A percentile compares a stretch with the other conserved stretches of the same genome.
phyloP scores from a whole-genome alignment of 2,329 filamentous ascomycete species.

The Beauveria sp. region DNA sequence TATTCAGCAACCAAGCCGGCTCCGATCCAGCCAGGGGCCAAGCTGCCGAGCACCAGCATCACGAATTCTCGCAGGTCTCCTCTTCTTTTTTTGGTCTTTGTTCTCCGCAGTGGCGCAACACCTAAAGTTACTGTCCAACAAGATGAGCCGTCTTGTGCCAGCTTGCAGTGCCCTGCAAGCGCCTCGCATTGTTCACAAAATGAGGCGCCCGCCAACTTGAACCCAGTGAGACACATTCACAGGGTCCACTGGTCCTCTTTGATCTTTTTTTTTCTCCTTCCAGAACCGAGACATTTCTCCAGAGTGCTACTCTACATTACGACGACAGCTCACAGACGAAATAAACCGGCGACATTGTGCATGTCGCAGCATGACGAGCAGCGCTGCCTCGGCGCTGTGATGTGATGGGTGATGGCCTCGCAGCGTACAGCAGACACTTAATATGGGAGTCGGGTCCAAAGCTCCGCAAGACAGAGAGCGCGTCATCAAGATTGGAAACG shows the following conservation, averaged over 20 bases:
- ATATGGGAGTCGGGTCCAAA: not conserved
- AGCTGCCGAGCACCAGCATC: conserved; percentile 1
- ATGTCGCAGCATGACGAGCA: not conserved
- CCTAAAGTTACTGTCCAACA: not conserved
- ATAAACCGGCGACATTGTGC: not conserved
- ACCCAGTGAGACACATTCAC: not conserved
- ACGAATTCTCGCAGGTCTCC: conserved; percentile 3
- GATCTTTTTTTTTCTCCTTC: not conserved
- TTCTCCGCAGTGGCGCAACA: conserved; percentile 10
- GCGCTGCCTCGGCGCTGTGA: not conserved
- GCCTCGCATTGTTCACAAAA: not conserved
- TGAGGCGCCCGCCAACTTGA: not conserved
- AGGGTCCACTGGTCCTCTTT: not conserved
- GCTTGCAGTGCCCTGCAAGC: not conserved
- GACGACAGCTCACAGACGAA: not conserved
- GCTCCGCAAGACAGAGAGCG: not conserved
- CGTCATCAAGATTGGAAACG: not conserved
- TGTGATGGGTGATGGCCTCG: not conserved
- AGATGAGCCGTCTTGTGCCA: not conserved
- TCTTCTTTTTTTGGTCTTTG: not conserved
- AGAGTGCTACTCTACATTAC: not conserved
- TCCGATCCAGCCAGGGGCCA: conserved; percentile 7
- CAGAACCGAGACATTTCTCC: not conserved
- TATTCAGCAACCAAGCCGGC: not conserved
- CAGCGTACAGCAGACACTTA: not conserved